Percentiles rank a stretch among this genome's conserved stretches.
phyloP scores from a whole-genome alignment of 2,329 filamentous ascomycete genomes.

The Aspergillus intermedius region DNA sequence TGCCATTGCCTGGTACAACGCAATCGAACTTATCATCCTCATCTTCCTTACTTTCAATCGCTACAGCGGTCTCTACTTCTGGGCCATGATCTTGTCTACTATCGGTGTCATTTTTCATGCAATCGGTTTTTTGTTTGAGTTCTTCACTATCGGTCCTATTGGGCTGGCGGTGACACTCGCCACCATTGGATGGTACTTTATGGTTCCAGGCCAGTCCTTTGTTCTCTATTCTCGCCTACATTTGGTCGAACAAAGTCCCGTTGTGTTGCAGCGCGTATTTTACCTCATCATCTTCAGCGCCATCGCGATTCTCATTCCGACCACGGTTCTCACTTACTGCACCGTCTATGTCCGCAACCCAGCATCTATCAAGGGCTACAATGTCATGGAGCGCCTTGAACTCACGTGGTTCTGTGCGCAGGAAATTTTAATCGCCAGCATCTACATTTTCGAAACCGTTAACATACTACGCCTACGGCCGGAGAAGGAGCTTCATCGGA shows the following conservation, averaged over 20 bases:
- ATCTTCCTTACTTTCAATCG: constrained; percentile 33
- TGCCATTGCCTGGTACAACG: constrained; percentile 44
- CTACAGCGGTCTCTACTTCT: constrained; percentile 37
- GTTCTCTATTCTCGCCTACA: constrained; percentile 59
- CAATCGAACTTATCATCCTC: constrained; percentile 35
- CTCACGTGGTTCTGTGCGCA: constrained; percentile 39
- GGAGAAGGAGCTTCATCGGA: constrained; percentile 29
- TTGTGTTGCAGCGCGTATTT: constrained; percentile 44
- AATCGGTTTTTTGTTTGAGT: constrained; percentile 35
- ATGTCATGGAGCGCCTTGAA: constrained; percentile 39
- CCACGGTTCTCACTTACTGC: constrained; percentile 50
- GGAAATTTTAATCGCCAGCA: constrained; percentile 41
- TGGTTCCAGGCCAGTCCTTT: constrained; percentile 57
- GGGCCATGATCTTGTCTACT: constrained; percentile 33
- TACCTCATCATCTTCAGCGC: constrained; percentile 53
- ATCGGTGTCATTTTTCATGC: constrained; percentile 32
- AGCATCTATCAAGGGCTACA: constrained; percentile 33
- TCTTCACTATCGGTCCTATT: constrained; percentile 28
- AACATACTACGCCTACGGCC: constrained; percentile 35
- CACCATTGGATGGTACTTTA: constrained; percentile 50
- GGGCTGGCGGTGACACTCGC: constrained; percentile 36
- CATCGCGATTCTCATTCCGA: constrained; percentile 47
- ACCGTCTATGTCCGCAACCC: constrained; percentile 18
- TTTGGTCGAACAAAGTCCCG: constrained; percentile 48
- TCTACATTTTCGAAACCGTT: constrained; percentile 50